Conservation (phyloP, 148 eudicot genomes). For the Fagopyrum tataricum region DNA sequence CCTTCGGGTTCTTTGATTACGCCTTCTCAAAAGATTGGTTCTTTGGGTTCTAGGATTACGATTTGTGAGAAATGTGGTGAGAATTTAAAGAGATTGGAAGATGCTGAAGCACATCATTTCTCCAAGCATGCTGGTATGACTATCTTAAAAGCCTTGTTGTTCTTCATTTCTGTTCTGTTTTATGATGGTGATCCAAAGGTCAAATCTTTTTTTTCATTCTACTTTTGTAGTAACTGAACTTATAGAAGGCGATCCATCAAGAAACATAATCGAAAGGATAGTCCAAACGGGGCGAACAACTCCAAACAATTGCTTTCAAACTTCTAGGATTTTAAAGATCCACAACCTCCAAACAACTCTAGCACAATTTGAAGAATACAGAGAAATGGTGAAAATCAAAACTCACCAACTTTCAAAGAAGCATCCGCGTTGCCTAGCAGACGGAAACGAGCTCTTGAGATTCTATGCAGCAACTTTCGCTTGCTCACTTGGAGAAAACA, state of each 20-base stretch:
- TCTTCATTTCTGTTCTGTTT: background rate
- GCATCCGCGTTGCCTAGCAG: constrained; percentile 72
- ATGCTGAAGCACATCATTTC: constrained; percentile 54
- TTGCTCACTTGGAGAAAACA: constrained; percentile 50
- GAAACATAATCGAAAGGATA: constrained; percentile 56
- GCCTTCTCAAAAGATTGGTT: constrained; percentile 18
- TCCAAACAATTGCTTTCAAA: constrained; percentile 17
- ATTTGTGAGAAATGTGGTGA: constrained; percentile 56
- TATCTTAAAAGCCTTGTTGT: background rate
- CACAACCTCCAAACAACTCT: constrained; percentile 63
- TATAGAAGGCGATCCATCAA: constrained; percentile 54
- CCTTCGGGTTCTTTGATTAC: background rate
- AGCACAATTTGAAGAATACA: constrained; percentile 60
- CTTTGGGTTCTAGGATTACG: constrained; percentile 12
- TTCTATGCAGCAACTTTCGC: constrained; percentile 55
- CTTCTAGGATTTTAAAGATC: constrained; percentile 53
- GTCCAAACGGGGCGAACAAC: constrained; percentile 38
- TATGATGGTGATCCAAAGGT: too few relatives aligned
- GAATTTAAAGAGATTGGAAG: constrained; percentile 43
- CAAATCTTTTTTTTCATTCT: too few relatives aligned
- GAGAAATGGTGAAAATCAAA: constrained; percentile 58
- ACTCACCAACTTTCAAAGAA: constrained; percentile 45
- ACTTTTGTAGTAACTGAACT: constrained; percentile 53
- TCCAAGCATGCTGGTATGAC: constrained; percentile 58
- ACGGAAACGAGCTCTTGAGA: constrained; percentile 73